Conservation (phyloP, 1,284 basidiomycete genomes). For the Rhodofomes roseus region DNA sequence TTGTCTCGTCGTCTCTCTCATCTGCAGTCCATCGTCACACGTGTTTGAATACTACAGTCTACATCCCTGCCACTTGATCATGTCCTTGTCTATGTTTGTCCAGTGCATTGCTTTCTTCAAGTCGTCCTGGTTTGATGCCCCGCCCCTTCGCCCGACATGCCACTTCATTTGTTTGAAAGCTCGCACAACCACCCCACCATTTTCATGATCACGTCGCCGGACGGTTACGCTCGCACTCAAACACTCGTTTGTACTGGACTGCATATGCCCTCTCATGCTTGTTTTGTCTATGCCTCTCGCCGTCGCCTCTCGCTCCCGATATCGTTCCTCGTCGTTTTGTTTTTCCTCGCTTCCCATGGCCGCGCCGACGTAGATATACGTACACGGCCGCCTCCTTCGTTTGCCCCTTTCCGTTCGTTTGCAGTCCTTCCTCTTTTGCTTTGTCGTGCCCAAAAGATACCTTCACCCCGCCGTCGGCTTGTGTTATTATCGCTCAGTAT, state of each 20-base stretch:
- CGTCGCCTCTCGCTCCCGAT: slow-evolving; percentile 7
- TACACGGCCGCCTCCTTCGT: slow-evolving; percentile 17
- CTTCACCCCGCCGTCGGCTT: slow-evolving; percentile 11
- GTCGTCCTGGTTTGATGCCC: slow-evolving; percentile 4
- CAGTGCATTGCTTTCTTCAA: slow-evolving; percentile 21
- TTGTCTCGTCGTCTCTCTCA: slow-evolving; percentile 16
- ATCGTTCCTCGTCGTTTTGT: slow-evolving; percentile 10
- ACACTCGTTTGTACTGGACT: slow-evolving; percentile 16
- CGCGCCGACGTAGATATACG: slow-evolving; percentile 12
- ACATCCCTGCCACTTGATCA: slow-evolving; percentile 20
- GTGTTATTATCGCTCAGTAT: slow-evolving; percentile 21
- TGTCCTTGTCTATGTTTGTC: slow-evolving; percentile 27
- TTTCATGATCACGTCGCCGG: slow-evolving; percentile 13
- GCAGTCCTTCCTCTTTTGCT: slow-evolving; percentile 10
- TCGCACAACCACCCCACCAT: background rate
- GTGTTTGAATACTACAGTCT: slow-evolving; percentile 25
- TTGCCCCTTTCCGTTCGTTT: slow-evolving; percentile 14
- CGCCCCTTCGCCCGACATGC: slow-evolving; percentile 11
- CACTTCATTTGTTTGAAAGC: slow-evolving; percentile 9
- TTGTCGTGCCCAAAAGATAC: slow-evolving; percentile 17
- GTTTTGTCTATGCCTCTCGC: slow-evolving; percentile 22
- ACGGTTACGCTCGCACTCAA: slow-evolving; percentile 16
- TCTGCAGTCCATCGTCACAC: slow-evolving; percentile 22
- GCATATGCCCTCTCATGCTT: slow-evolving; percentile 19
- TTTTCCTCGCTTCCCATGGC: slow-evolving; percentile 10